Evolutionary conservation across 192 early-diverging fungal species (phyloP).

Genomic region (Podila verticillata): DNA sequence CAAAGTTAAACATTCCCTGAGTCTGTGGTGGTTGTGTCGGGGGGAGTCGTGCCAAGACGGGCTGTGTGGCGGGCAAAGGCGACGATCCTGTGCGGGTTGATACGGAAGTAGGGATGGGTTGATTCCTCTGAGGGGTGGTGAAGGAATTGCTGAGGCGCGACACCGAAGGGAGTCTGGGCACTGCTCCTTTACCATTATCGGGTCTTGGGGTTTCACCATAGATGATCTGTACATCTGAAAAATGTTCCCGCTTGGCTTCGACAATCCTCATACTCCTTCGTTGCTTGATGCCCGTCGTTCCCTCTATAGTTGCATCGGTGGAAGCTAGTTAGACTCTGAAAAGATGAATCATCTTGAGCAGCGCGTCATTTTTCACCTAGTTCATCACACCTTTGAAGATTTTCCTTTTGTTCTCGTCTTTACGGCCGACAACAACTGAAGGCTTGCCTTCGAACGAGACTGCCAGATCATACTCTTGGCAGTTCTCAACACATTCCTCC

Average conservation of each 20-base stretch:
- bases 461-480: constrained; percentile 39
- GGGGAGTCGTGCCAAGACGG: background rate
- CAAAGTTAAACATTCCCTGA: background rate
- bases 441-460: constrained; percentile 20
- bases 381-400: constrained; percentile 24
- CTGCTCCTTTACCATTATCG: background rate
- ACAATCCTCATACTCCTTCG: constrained; percentile 32
- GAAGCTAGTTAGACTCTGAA: background rate
- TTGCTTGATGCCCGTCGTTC: constrained; percentile 15
- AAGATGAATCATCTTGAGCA: background rate
- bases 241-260: constrained; percentile 27
- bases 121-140: no score
- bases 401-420: constrained; percentile 14
- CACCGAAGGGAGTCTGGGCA: background rate
- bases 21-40: background rate
- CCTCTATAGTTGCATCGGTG: constrained; percentile 4
- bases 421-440: constrained; percentile 37
- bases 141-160: no score
- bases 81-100: no score
- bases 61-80: no score
- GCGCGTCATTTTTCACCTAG: background rate
- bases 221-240: constrained; percentile 12
- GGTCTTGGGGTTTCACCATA: constrained; percentile 35
- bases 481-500: constrained; percentile 50
- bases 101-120: no score